phyloP scores from a whole-genome alignment of 306 rosid species.

The Casuarina cunninghamiana region DNA sequence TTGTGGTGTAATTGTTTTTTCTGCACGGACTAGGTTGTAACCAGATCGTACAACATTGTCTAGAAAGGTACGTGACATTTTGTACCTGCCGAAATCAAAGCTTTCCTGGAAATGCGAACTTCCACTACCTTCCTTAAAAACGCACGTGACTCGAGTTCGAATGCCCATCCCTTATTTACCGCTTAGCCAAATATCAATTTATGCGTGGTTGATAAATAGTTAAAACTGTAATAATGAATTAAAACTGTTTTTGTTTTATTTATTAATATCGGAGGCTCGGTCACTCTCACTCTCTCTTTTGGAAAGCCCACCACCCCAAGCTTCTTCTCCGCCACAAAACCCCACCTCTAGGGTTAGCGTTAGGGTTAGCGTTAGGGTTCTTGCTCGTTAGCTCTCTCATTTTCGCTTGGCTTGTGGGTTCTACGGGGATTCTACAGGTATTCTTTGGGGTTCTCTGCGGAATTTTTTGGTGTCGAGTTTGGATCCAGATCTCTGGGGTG shows the following conservation, averaged over 20 bases:
- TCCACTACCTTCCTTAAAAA: not conserved
- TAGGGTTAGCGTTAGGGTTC: slow-evolving; percentile 23
- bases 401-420: not conserved
- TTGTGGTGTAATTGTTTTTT: no score
- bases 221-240: not conserved
- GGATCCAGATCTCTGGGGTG: slow-evolving; percentile 49
- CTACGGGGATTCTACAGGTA: not conserved
- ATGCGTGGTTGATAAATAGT: not conserved
- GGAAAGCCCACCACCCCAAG: slow-evolving; percentile 4
- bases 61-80: no score
- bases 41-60: no score
- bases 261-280: slow-evolving; percentile 20
- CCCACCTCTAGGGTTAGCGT: slow-evolving; percentile 49
- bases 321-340: slow-evolving; percentile 31
- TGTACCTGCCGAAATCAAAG: no score
- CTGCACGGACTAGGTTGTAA: no score
- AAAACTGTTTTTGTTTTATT: not conserved
- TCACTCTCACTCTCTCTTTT: slow-evolving; percentile 2
- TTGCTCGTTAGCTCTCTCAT: not conserved
- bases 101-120: no score
- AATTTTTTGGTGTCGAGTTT: slow-evolving; percentile 3
- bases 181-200: no score
- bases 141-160: not conserved
- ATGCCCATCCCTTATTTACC: no score
- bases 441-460: not conserved